Evolutionary conservation across 805 yeast species (phyloP).

Genomic region (Cyberlindnera samutprakarnensis): DNA sequence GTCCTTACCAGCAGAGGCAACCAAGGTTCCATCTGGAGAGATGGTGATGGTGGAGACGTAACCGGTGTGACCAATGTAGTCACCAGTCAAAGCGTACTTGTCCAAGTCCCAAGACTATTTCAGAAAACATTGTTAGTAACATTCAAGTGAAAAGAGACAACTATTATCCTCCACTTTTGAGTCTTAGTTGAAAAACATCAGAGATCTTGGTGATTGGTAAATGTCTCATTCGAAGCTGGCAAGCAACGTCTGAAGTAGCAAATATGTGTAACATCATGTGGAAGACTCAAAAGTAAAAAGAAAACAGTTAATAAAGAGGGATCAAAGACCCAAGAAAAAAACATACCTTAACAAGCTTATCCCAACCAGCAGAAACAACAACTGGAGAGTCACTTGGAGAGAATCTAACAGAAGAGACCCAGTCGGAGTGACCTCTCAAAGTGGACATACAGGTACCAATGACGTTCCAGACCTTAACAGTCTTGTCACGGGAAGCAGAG

Average conservation of each 20-base stretch:
- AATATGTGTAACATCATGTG: conserved; percentile 80
- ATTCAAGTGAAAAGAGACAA: background rate
- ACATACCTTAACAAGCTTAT: conserved; percentile 98
- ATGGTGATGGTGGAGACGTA: conserved; percentile 95
- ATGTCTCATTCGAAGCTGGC: conserved; percentile 87
- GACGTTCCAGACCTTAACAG: conserved; percentile 99
- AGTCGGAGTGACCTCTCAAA: conserved; percentile 93
- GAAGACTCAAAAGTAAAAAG: conserved; percentile 7
- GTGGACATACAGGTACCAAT: conserved; percentile 95
- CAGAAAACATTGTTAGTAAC: conserved; percentile 45
- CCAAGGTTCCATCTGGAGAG: conserved; percentile 99
- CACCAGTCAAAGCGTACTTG: conserved; percentile 83
- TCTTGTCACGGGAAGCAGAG: conserved; percentile 98
- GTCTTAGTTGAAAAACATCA: conserved; percentile 39
- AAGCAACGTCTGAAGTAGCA: conserved; percentile 97
- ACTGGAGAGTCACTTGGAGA: conserved; percentile 76
- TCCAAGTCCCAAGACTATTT: conserved; percentile 87
- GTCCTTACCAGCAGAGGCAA: conserved; percentile 99
- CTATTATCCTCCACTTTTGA: background rate
- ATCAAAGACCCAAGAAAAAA: conserved; percentile 27
- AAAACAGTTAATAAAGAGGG: background rate
- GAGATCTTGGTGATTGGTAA: conserved; percentile 97
- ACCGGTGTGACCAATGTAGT: conserved; percentile 99
- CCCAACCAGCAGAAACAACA: conserved; percentile 98
- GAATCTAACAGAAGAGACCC: conserved; percentile 98